phyloP scores from a whole-genome alignment of 2,329 filamentous ascomycete species.

The Verticillium klebahnii region DNA sequence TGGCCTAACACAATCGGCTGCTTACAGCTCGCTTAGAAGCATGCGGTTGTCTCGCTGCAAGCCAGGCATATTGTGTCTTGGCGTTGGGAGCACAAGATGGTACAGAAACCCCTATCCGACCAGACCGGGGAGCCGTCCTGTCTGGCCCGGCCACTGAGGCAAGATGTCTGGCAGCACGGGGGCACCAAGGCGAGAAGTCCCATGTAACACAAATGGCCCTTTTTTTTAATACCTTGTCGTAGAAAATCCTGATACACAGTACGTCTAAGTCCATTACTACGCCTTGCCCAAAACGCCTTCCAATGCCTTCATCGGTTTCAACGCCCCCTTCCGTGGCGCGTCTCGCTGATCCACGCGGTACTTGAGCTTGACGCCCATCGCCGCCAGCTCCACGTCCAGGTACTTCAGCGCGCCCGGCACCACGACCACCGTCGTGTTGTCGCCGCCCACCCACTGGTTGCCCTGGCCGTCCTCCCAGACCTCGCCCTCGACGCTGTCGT shows the following conservation, averaged over 20 bases:
- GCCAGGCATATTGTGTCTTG: neutral
- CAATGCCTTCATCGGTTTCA: conserved; percentile 32
- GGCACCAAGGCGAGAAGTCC: neutral
- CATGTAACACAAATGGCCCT: neutral
- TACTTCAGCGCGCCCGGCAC: conserved; percentile 91
- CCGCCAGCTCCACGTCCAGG: conserved; percentile 89
- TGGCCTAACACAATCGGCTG: neutral
- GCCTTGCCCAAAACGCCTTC: conserved; percentile 4
- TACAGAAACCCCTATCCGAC: neutral
- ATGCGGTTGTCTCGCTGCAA: neutral
- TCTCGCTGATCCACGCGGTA: conserved; percentile 67
- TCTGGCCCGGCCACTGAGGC: neutral
- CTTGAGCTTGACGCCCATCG: conserved; percentile 94
- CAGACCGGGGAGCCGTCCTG: neutral
- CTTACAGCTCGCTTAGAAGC: neutral
- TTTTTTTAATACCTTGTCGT: neutral
- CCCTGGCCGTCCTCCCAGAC: conserved; percentile 93
- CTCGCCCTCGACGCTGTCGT: conserved; percentile 59
- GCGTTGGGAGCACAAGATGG: neutral
- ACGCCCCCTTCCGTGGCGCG: conserved; percentile 47
- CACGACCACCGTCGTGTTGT: conserved; percentile 85
- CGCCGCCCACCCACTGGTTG: conserved; percentile 78
- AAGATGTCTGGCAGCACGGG: too few relatives aligned
- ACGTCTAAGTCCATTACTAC: neutral
- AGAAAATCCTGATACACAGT: neutral